phyloP scores from a whole-genome alignment of 257 asterid species.

The Fraxinus americana region DNA sequence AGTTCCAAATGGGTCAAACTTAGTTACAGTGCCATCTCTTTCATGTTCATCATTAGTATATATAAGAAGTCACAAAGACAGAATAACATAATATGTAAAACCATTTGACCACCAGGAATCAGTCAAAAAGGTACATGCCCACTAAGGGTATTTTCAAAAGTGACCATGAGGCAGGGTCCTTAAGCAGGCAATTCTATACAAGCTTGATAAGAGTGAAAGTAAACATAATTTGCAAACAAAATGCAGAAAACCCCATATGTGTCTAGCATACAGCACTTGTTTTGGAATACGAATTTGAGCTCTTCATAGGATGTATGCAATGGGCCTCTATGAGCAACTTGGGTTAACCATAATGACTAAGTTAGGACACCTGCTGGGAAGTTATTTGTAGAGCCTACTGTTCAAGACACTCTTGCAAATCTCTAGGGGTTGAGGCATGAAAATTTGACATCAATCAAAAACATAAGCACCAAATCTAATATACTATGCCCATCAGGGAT shows the following conservation, averaged over 20 bases:
- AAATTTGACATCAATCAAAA: neutral
- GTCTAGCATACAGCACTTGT: neutral
- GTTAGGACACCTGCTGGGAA: neutral
- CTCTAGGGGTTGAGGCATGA: neutral
- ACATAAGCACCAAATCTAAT: neutral
- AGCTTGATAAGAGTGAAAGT: neutral
- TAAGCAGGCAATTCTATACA: neutral
- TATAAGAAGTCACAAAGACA: too few relatives aligned
- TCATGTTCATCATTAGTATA: neutral
- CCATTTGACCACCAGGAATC: neutral
- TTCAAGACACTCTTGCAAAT: neutral
- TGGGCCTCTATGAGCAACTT: neutral
- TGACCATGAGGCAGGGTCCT: neutral
- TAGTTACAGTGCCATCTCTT: neutral
- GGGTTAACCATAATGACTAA: neutral
- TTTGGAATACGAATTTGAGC: neutral
- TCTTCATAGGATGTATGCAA: neutral
- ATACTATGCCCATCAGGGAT: neutral
- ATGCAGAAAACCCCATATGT: neutral
- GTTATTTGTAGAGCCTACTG: neutral
- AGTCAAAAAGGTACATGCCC: neutral
- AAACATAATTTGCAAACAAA: neutral
- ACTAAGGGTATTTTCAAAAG: neutral
- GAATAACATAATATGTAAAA: neutral
- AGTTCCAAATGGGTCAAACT: neutral